Percentiles rank a stretch among this genome's conserved stretches.
Conservation (phyloP, 345 rosid species). For the Linum tenue region DNA sequence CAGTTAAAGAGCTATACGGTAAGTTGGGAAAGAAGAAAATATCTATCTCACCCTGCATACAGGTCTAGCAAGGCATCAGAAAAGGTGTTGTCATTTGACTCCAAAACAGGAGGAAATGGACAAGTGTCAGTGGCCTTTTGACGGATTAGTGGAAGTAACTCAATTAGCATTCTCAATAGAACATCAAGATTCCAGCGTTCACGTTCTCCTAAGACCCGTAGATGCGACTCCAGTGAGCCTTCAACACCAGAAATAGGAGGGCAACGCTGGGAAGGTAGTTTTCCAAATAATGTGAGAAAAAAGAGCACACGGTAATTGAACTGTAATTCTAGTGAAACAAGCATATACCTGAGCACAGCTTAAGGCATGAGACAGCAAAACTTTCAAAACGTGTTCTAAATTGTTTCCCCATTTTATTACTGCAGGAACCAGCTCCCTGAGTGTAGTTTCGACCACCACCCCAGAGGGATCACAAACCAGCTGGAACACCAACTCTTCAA, state of each 20-base stretch:
- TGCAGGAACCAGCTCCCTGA: conserved; percentile 78
- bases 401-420: conserved; percentile 79
- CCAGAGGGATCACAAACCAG: conserved; percentile 88
- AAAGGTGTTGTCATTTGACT: conserved; percentile 35
- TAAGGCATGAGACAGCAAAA: conserved; percentile 60
- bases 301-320: conserved; percentile 7
- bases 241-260: conserved; percentile 96
- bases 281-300: conserved; percentile 6
- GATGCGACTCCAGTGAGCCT: conserved; percentile 84
- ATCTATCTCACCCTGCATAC: conserved; percentile 53
- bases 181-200: conserved; percentile 94
- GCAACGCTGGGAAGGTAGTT: conserved; percentile 46
- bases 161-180: conserved; percentile 69
- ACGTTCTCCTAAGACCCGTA: conserved; percentile 83
- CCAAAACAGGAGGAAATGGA: conserved; percentile 55
- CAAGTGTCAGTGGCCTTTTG: conserved; percentile 70
- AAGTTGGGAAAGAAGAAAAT: background rate
- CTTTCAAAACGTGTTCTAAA: conserved; percentile 64
- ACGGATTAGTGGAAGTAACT: conserved; percentile 63
- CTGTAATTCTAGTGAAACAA: conserved; percentile 13
- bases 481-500: conserved; percentile 94
- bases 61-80: conserved; percentile 51
- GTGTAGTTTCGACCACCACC: conserved; percentile 81
- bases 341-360: conserved; percentile 67
- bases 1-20: background rate